Base-by-base conservation (phyloP, 768 basidiomycete species). In the Kwoniella pini region DNA sequence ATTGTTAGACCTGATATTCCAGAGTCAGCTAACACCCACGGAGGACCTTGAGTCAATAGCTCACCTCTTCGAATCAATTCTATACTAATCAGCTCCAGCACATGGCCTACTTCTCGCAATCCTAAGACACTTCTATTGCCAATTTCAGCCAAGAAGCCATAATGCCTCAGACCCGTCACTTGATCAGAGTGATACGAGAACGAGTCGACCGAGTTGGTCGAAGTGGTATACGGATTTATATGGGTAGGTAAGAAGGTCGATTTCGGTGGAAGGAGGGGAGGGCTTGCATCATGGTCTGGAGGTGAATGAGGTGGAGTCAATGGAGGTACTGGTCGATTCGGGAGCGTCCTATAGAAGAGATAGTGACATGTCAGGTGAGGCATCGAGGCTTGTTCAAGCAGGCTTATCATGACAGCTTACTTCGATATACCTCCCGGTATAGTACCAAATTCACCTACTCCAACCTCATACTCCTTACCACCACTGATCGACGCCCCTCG, bases 1-100 rank as follows among this genome's bases (percentile, higher is more conserved):
- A 90, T 91, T 21, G 88, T 87, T 62, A 96, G 83, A 10, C 82
- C 82, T 82, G 63, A 10, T 11, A 21, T n/a, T 46, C 24, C n/a
- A 28, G 15, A 17, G 31, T 56, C 15, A 40, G 51, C 24, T 27
- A 31, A 0, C 30, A 39, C 44, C 17, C 19, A 52, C 36, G 21
- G 1, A 10, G 9, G 39, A 43, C n/a, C 45, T 22, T 11, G 22
- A 19, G 17, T 30, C 21, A 13, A 11, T 36, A 5, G 49, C 73
- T 58, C 33, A 71, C 76, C 75, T 57, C 75, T 40, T 21, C 57
- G 42, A 17, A 60, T 54, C 36, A 78, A 39, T 53, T 76, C 68
- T 44, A 53, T 59, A 1, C 65, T 69, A 1, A 75, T 68, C 49
- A 63, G 64, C 27, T 62, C n/a, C 2, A 78, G 50, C 10, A 76